Evolutionary conservation across 2,329 filamentous ascomycete species (phyloP).

Genomic region (Aureobasidium sp.): DNA sequence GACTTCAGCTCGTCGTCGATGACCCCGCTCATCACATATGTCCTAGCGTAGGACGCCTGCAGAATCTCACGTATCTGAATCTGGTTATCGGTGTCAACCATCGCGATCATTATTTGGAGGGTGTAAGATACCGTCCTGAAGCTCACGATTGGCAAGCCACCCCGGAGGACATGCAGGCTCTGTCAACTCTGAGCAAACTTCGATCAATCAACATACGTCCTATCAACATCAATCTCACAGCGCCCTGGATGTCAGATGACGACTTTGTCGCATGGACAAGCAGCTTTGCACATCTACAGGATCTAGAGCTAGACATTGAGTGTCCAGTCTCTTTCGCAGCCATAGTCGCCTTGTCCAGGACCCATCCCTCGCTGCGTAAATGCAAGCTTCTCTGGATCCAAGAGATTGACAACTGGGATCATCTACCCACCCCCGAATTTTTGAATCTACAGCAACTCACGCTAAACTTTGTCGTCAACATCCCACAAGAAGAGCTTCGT

Average conservation of each 20-base stretch:
- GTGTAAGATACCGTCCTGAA: not conserved
- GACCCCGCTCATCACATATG: not conserved
- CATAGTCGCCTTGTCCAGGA: not conserved
- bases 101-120: not conserved
- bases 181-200: not conserved
- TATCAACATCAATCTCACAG: not conserved
- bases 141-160: not conserved
- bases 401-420: not conserved
- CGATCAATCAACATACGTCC: not conserved
- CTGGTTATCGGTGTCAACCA: not conserved
- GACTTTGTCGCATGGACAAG: not conserved
- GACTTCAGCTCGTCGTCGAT: not conserved
- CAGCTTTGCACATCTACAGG: not conserved
- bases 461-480: not conserved
- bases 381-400: not conserved
- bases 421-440: not conserved
- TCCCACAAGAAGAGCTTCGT: no score
- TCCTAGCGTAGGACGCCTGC: not conserved
- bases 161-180: not conserved
- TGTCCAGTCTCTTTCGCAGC: not conserved
- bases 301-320: not conserved
- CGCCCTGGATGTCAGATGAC: not conserved
- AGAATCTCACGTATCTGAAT: not conserved
- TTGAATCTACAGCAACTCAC: not conserved
- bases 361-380: not conserved